These are phyloP conservation scores for Aegle marmelos DNA, from an alignment of 345 rosid species.

Conservation along the genomic window DNA sequence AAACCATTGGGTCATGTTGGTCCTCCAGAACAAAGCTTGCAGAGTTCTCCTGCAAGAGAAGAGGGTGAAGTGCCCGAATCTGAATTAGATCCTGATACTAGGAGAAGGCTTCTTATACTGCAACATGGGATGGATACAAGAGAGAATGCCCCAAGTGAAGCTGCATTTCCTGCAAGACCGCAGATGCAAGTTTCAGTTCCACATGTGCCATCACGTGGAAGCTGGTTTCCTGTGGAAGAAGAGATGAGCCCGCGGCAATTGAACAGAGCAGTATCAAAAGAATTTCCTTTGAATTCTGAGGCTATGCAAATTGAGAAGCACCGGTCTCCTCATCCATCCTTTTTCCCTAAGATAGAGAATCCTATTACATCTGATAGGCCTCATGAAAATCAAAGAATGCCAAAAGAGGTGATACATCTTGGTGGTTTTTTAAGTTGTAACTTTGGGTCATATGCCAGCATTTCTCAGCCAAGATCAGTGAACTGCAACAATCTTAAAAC, in stretches of 20 bases:
- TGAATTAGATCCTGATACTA: conserved; percentile 94
- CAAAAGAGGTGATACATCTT: conserved; percentile 62
- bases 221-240: conserved; percentile 81
- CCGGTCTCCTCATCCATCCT: conserved; percentile 53
- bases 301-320: conserved; percentile 63
- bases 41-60: conserved; percentile 92
- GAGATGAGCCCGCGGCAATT: conserved; percentile 75
- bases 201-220: conserved; percentile 56
- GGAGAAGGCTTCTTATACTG: conserved; percentile 96
- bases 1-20: conserved; percentile 57
- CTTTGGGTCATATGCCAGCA: background rate
- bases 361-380: conserved; percentile 64
- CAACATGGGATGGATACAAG: conserved; percentile 95
- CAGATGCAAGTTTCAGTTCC: conserved; percentile 63
- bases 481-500: background rate
- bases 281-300: conserved; percentile 65
- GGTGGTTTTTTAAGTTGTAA: background rate
- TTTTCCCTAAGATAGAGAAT: conserved; percentile 64
- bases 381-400: conserved; percentile 75
- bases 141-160: conserved; percentile 64
- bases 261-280: conserved; percentile 58
- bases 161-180: conserved; percentile 65
- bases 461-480: background rate
- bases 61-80: conserved; percentile 99
- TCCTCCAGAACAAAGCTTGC: conserved; percentile 68